phyloP scores from a whole-genome alignment of 148 eudicot genomes.

The Amaranthus palmeri region DNA sequence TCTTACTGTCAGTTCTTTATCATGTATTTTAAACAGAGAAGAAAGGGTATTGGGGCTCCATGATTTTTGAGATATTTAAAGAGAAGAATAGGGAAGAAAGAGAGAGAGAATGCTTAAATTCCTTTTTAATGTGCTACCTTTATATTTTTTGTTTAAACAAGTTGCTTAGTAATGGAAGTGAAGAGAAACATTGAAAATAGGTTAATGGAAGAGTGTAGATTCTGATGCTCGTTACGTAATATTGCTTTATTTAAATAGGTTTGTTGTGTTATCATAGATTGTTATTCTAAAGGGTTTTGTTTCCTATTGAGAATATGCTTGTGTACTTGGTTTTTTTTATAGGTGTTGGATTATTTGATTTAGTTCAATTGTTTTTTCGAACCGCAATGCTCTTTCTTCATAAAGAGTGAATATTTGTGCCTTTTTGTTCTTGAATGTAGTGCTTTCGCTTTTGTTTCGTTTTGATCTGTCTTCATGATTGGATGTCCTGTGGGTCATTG shows the following conservation, averaged over 20 bases:
- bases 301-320: constrained; percentile 31
- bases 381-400: constrained; percentile 33
- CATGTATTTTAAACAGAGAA: neutral
- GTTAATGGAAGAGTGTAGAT: constrained; percentile 34
- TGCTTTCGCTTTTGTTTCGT: constrained; percentile 19
- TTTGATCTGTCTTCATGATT: constrained; percentile 22
- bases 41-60: neutral
- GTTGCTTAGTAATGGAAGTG: constrained; percentile 12
- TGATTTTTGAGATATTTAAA: neutral
- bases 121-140: constrained; percentile 22
- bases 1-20: neutral
- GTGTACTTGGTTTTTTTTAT: constrained; percentile 23
- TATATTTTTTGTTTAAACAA: constrained; percentile 12
- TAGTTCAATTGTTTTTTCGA: constrained; percentile 21
- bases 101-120: constrained; percentile 11
- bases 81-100: neutral
- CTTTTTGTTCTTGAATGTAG: constrained; percentile 21
- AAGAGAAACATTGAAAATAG: constrained; percentile 9
- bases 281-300: constrained; percentile 19
- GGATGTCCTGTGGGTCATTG: constrained; percentile 21
- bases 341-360: constrained; percentile 26
- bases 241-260: constrained; percentile 30
- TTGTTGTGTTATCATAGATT: constrained; percentile 22
- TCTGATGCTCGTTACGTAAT: constrained; percentile 46
- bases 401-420: constrained; percentile 28